phyloP scores from a whole-genome alignment of 768 basidiomycete species.

The Dictyophora rubrovolvata region DNA sequence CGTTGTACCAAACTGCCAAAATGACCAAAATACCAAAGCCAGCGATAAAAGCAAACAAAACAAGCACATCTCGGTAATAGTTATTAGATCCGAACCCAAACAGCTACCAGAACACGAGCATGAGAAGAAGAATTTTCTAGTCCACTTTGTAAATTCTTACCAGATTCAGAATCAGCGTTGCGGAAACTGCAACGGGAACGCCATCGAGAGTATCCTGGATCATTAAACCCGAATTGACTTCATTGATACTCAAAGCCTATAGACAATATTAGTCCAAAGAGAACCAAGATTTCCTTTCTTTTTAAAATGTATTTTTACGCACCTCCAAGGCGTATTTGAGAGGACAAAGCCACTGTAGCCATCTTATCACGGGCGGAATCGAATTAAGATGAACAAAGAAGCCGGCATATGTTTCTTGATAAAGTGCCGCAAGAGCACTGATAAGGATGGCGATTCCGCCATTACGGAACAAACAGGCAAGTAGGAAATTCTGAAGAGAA shows the following conservation, averaged over 20 bases:
- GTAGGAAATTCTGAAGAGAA: conserved; percentile 69
- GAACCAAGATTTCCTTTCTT: too few relatives aligned
- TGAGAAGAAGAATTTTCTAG: conserved; percentile 2
- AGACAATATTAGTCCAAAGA: too few relatives aligned
- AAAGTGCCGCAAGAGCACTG: conserved; percentile 64
- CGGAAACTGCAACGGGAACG: conserved; percentile 74
- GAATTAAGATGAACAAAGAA: conserved; percentile 83
- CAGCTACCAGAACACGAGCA: conserved; percentile 32
- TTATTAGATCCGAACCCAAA: conserved; percentile 78
- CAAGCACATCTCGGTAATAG: conserved; percentile 85
- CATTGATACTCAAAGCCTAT: conserved; percentile 75
- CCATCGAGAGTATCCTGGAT: conserved; percentile 72
- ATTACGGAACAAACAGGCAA: conserved; percentile 74
- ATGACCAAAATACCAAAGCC: conserved; percentile 71
- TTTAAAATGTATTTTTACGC: not conserved
- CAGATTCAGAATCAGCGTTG: conserved; percentile 75
- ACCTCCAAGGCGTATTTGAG: conserved; percentile 69
- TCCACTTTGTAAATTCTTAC: conserved; percentile 29
- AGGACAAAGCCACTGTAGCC: conserved; percentile 87
- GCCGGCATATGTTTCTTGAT: conserved; percentile 78
- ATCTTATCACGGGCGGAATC: conserved; percentile 86
- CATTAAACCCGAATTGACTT: conserved; percentile 80
- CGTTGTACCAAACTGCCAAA: conserved; percentile 62
- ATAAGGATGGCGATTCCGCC: conserved; percentile 87
- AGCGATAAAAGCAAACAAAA: conserved; percentile 77